These are phyloP conservation scores for Lactarius hatsudake DNA, from an alignment of 768 basidiomycete genomes.

Conservation along the genomic window DNA sequence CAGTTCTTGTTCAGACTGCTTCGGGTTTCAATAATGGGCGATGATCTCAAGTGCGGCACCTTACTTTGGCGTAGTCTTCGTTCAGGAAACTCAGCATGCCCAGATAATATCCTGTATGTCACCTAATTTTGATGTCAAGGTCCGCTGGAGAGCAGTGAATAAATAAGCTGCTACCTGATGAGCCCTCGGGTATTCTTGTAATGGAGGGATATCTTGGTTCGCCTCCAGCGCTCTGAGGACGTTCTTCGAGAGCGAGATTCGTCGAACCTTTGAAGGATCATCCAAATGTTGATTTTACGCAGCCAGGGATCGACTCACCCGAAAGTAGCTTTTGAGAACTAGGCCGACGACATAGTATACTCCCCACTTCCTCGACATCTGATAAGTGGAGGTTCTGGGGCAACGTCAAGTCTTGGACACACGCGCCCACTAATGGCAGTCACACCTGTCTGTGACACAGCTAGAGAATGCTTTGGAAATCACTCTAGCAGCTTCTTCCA, in stretches of 20 bases:
- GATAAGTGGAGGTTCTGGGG: constrained; percentile 61
- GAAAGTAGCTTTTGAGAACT: constrained; percentile 93
- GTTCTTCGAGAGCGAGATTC: constrained; percentile 89
- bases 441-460: constrained; percentile 85
- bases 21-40: background rate
- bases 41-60: constrained; percentile 38
- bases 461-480: constrained; percentile 88
- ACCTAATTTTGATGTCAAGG: constrained; percentile 50
- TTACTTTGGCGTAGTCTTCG: constrained; percentile 91
- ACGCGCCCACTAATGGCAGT: constrained; percentile 20
- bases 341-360: constrained; percentile 90
- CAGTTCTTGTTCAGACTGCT: constrained; percentile 82
- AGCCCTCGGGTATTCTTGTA: constrained; percentile 72
- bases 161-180: constrained; percentile 61
- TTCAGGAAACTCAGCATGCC: constrained; percentile 94
- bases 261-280: constrained; percentile 62
- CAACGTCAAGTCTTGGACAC: background rate
- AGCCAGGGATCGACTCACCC: constrained; percentile 47
- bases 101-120: constrained; percentile 89
- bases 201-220: constrained; percentile 78
- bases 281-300: background rate
- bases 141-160: constrained; percentile 25
- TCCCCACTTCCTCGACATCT: constrained; percentile 83
- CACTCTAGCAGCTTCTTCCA: constrained; percentile 84
- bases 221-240: constrained; percentile 86